Evolutionary conservation across 225 moss, liverwort and hornwort species (phyloP).

Genomic region (Physcomitrellopsis africana): DNA sequence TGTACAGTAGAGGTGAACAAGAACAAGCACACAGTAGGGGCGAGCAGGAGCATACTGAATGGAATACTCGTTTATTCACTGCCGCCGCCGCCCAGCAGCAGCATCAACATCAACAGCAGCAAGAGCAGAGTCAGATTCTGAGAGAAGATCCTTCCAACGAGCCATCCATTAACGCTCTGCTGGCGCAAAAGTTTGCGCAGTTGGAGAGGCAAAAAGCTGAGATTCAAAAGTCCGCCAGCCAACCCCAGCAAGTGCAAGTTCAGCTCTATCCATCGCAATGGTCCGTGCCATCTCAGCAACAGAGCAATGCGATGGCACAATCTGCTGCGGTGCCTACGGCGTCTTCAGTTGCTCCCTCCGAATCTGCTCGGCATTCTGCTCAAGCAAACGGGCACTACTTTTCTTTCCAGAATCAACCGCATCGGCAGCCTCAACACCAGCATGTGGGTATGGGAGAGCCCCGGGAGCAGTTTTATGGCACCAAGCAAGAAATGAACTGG

Average conservation of each 20-base stretch:
- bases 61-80: constrained; percentile 29
- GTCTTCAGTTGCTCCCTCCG: constrained; percentile 25
- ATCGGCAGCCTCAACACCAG: constrained; percentile 22
- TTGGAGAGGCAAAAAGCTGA: constrained; percentile 66
- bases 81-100: constrained; percentile 19
- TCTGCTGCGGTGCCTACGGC: constrained; percentile 17
- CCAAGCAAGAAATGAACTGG: constrained; percentile 48
- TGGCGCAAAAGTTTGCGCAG: constrained; percentile 71
- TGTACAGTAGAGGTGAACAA: constrained; percentile 42
- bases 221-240: constrained; percentile 51
- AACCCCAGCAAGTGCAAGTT: constrained; percentile 45
- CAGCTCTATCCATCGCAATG: constrained; percentile 61
- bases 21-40: constrained; percentile 25
- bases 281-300: constrained; percentile 57
- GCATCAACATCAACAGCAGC: constrained; percentile 19
- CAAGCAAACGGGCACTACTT: constrained; percentile 32
- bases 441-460: constrained; percentile 29
- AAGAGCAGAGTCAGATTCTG: not conserved
- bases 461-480: constrained; percentile 31
- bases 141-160: constrained; percentile 43
- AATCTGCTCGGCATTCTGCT: constrained; percentile 33
- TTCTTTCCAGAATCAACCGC: constrained; percentile 37
- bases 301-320: constrained; percentile 37
- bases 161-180: constrained; percentile 58
- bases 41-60: constrained; percentile 32